phyloP scores from a whole-genome alignment of 2,329 filamentous ascomycete genomes.

The Aspergillus sp. region DNA sequence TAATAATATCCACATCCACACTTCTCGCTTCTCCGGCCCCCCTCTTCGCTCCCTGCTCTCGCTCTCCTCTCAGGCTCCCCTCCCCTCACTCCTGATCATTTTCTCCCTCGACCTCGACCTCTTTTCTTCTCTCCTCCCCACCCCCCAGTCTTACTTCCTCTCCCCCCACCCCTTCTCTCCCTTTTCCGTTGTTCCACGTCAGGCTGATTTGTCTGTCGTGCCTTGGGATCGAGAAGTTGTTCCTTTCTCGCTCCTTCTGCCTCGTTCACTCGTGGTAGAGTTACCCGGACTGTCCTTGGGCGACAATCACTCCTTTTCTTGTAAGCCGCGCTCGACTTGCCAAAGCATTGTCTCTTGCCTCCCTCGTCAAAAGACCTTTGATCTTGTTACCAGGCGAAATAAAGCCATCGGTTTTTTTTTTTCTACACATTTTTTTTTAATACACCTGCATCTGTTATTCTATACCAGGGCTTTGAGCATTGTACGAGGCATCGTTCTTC shows the following conservation, averaged over 20 bases:
- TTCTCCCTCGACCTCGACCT: conserved; percentile 4
- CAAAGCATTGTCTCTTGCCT: conserved; percentile 10
- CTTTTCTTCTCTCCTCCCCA: conserved; percentile 4
- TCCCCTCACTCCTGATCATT: conserved; percentile 5
- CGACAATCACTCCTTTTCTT: conserved; percentile 25
- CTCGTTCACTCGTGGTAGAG: conserved; percentile 39
- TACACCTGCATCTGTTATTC: too few relatives aligned
- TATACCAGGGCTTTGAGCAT: too few relatives aligned
- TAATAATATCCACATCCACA: conserved; percentile 20
- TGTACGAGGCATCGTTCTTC: neutral
- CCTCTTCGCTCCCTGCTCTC: conserved; percentile 15
- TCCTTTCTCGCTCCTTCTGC: conserved; percentile 21
- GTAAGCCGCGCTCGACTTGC: conserved; percentile 25
- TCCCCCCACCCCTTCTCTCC: conserved; percentile 23
- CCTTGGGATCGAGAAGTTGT: conserved; percentile 22
- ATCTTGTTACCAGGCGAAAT: neutral
- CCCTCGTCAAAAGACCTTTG: neutral
- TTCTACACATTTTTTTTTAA: neutral
- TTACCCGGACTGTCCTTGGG: conserved; percentile 19
- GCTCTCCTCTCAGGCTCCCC: conserved; percentile 7
- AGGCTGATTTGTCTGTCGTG: conserved; percentile 24
- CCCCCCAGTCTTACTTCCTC: conserved; percentile 25
- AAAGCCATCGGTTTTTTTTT: neutral
- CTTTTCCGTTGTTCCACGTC: conserved; percentile 21
- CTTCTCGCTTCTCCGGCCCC: conserved; percentile 16